Evolutionary conservation across 129 eudicot genomes (phyloP).

Genomic region (Pittosporum tobira): DNA sequence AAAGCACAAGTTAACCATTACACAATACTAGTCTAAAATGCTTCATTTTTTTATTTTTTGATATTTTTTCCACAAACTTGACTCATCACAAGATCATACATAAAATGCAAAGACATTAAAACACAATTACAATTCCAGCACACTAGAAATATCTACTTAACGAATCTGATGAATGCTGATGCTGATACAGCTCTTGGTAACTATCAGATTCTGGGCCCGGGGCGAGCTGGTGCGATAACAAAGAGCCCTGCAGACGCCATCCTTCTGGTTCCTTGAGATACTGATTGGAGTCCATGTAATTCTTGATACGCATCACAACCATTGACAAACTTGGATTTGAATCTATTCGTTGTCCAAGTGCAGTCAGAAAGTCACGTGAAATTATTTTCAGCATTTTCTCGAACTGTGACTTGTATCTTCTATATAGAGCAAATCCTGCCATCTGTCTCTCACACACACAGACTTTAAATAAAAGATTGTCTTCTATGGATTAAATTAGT

Average conservation of each 20-base stretch:
- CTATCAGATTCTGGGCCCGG: conserved; percentile 34
- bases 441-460: conserved; percentile 48
- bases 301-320: conserved; percentile 27
- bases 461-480: background rate
- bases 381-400: conserved; percentile 55
- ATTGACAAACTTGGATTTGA: conserved; percentile 30
- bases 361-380: conserved; percentile 34
- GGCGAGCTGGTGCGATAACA: conserved; percentile 27
- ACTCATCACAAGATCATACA: too few species aligned
- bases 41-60: too few species aligned
- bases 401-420: conserved; percentile 64
- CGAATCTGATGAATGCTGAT: conserved; percentile 20
- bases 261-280: conserved; percentile 71
- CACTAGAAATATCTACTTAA: conserved; percentile 5
- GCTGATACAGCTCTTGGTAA: conserved; percentile 20
- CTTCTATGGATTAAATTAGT: background rate
- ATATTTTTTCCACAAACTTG: too few species aligned
- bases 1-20: too few species aligned
- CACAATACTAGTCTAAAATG: too few species aligned
- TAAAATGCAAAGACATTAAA: too few species aligned
- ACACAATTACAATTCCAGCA: too few species aligned
- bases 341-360: conserved; percentile 36
- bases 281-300: conserved; percentile 47
- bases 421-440: conserved; percentile 71
- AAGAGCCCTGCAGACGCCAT: conserved; percentile 30